Evolutionary conservation across 179 eudicot genomes (phyloP), one percentile per base, ranked within the genome.

Genomic region (Camellia oleifera): DNA sequence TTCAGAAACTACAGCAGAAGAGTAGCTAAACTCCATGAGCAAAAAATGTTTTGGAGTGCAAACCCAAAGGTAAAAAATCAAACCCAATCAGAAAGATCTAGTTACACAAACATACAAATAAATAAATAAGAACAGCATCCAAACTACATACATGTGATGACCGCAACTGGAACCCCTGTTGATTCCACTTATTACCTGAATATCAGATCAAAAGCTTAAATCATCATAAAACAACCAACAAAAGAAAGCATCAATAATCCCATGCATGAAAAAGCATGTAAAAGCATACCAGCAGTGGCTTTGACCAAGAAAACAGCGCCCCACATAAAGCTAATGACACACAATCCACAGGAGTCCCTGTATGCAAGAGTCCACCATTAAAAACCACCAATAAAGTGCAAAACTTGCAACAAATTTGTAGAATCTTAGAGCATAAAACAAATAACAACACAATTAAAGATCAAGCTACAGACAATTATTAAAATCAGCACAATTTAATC

Each of bases 331-430:
- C 98, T 84, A 96, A 83, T 64, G 99, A 90, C 52, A 96, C 99
- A 86, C 99, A 96, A 87, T 96, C 99, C 69, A 86, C 99, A 66
- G 99, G 96, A 67, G 99, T 94, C 81, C 99, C 99, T 96, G 88
- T 4, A 79, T 48, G 52, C 5, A 80, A 73, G 53, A 82, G n/a
- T 40, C 68, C 61, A 81, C 72, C 56, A 80, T 53, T 50, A 15
- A 74, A 67, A 58, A 20, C 58, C 64, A 26, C 14, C 4, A 56
- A 12, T 68, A 52, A 58, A 63, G 23, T 53, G 82, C n/a, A 57
- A 67, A 54, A 74, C 67, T 79, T 12, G 66, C 66, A 83, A 57
- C 62, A 58, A 73, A 71, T 18, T 9, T 32, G 11, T 46, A 62
- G 20, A 18, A 61, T 77, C 56, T 50, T 54, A 46, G 0, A 18